Base-by-base conservation (phyloP, 2,329 filamentous ascomycete genomes). In the Elsinoe perseae region DNA sequence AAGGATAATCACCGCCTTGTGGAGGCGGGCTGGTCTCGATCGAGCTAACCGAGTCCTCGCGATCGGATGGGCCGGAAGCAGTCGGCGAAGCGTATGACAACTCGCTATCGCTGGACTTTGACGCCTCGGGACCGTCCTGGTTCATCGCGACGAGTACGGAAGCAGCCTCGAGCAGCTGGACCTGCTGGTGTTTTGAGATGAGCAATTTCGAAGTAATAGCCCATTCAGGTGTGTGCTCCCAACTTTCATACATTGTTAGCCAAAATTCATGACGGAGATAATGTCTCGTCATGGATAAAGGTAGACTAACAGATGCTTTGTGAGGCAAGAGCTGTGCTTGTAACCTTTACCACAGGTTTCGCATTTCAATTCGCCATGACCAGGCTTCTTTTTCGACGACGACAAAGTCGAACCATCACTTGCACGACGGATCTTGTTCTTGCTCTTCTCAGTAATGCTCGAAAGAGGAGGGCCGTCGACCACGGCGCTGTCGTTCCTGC, bases 261-360 rank as follows among this genome's bases (percentile, higher is more conserved):
- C 53, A 48, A 59, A 58, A 62, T 53, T 56, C 59, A 63, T 56
- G 60, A 61, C 67, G 66, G 16, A 40, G 23, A n/a, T 25, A 9
- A 44, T 3, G 23, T 16, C 32, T 43, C 27, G 27, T 38, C 42
- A 40, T 46, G 44, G 36, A 32, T 27, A 16, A 2, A 77, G 80
- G 83, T 80, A 77, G 80, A 95, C 93, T 83, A 85, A 97, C 93
- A 96, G 86, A 85, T 98, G 93, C 83, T 97, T 98, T 72, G 89
- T 95, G 80, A 98, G 84, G 84, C 93, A 98, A 79, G 93, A 97
- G 84, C 91, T 95, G 81, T 98, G 93, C 84, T 98, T 98, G 83
- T 98, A 98, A 76, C 90, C 90, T 81, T 98, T 98, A 74, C 92
- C 92, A 79, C 93, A 98, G 75, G 91, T 92, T 71, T 95, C 89